Conservation (phyloP, 345 rosid species). For the Trapa incisa region DNA sequence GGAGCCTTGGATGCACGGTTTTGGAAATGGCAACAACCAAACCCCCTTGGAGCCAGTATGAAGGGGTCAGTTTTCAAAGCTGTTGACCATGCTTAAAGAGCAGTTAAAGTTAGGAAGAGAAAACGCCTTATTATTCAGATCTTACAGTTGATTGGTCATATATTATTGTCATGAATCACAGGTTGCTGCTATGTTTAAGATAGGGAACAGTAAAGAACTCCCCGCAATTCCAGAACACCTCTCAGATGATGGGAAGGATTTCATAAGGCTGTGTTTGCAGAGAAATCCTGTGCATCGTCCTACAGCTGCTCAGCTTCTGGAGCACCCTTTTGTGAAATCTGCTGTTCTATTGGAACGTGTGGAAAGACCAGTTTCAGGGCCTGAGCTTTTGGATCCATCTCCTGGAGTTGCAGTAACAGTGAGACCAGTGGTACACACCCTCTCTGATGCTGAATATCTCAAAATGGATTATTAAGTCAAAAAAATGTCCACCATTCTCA, state of each 20-base stretch:
- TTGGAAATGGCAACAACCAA: conserved; percentile 79
- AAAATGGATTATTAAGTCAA: neutral
- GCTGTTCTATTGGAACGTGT: conserved; percentile 46
- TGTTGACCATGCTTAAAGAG: neutral
- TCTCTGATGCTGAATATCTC: neutral
- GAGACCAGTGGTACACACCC: conserved; percentile 32
- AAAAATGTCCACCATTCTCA: neutral
- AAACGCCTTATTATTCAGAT: neutral
- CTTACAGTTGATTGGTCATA: neutral
- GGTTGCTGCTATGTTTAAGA: conserved; percentile 72
- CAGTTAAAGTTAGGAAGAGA: neutral
- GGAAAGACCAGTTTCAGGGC: conserved; percentile 34
- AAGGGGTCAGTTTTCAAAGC: conserved; percentile 43
- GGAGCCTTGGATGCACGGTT: conserved; percentile 86
- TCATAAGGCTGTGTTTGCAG: conserved; percentile 48
- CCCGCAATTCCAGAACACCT: conserved; percentile 58
- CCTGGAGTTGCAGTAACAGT: conserved; percentile 16
- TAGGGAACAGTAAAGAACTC: conserved; percentile 69
- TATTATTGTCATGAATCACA: conserved; percentile 9
- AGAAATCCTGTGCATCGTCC: conserved; percentile 51
- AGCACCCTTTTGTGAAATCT: conserved; percentile 47
- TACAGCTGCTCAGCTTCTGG: conserved; percentile 43
- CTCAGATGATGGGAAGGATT: conserved; percentile 58
- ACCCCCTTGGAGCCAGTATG: conserved; percentile 79
- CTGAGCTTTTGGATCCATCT: conserved; percentile 29